Conservation (phyloP, 768 basidiomycete species). For the Leucosporidium creatinivorum region DNA sequence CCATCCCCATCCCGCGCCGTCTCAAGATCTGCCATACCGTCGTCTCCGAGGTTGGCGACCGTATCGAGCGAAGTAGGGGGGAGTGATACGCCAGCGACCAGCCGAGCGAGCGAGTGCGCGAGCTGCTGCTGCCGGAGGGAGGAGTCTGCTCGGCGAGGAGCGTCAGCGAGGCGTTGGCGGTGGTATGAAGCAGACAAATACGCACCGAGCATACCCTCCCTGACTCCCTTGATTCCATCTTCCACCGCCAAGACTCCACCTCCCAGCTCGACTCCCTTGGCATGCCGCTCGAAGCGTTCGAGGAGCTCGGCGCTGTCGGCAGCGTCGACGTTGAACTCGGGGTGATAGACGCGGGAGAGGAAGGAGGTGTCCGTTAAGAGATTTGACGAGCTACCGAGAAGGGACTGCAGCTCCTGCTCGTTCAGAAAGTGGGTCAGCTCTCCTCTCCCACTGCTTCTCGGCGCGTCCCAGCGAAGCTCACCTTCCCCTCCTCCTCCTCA, state of each 20-base stretch:
- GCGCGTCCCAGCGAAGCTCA: slow-evolving; percentile 39
- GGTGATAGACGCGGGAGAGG: slow-evolving; percentile 72
- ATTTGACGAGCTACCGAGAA: slow-evolving; percentile 42
- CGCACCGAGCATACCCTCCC: slow-evolving; percentile 64
- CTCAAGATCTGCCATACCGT: neutral
- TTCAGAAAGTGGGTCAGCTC: neutral
- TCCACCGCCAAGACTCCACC: slow-evolving; percentile 51
- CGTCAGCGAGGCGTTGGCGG: neutral
- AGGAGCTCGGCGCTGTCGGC: slow-evolving; percentile 60
- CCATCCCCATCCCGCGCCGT: slow-evolving; percentile 36
- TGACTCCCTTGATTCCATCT: slow-evolving; percentile 54
- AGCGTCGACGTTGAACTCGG: slow-evolving; percentile 70
- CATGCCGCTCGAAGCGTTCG: slow-evolving; percentile 60
- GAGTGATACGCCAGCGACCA: slow-evolving; percentile 5
- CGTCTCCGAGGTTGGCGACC: neutral
- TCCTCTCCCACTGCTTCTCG: too few relatives aligned
- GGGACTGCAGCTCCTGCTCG: slow-evolving; percentile 1
- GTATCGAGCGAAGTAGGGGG: slow-evolving; percentile 10
- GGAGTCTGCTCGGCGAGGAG: neutral
- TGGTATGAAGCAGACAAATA: too few relatives aligned
- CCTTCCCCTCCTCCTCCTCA: slow-evolving; percentile 52
- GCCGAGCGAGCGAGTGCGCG: slow-evolving; percentile 6
- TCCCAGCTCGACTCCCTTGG: slow-evolving; percentile 59
- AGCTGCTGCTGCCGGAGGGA: neutral
- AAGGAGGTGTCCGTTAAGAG: slow-evolving; percentile 60